These are phyloP conservation scores for Ophiocordyceps camponoti-floridani DNA, from an alignment of 2,329 filamentous ascomycete species.

Conservation along the genomic window DNA sequence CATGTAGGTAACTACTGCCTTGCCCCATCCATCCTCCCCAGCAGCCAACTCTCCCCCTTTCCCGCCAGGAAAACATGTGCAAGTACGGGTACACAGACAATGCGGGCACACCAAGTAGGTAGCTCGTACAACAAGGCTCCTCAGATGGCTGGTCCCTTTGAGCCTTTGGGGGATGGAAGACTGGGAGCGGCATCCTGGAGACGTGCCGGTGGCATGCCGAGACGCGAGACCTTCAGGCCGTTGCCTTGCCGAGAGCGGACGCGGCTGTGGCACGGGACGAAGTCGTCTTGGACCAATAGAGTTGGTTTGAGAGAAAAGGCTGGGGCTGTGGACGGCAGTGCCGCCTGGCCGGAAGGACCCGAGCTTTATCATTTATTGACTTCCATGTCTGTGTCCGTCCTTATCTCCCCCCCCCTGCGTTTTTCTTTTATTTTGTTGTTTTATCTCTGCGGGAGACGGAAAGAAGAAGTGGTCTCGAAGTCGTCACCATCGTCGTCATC, in stretches of 20 bases:
- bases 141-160: too few species aligned
- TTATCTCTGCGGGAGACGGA: too few species aligned
- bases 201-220: background rate
- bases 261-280: background rate
- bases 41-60: background rate
- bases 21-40: background rate
- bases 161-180: too few species aligned
- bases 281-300: background rate
- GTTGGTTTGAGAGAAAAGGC: background rate
- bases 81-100: background rate
- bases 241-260: background rate
- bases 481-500: too few species aligned
- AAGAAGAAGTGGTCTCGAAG: too few species aligned
- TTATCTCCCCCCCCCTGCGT: too few species aligned
- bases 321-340: background rate
- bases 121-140: background rate
- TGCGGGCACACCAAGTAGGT: background rate
- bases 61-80: background rate
- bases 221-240: background rate
- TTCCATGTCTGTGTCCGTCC: too few species aligned
- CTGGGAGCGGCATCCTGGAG: too few species aligned
- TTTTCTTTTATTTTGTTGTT: background rate
- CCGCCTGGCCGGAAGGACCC: background rate
- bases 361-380: background rate
- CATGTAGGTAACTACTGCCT: background rate